These are phyloP conservation scores for Penicillium roqueforti DNA, from an alignment of 495 filamentous ascomycete species.

Conservation along the genomic window DNA sequence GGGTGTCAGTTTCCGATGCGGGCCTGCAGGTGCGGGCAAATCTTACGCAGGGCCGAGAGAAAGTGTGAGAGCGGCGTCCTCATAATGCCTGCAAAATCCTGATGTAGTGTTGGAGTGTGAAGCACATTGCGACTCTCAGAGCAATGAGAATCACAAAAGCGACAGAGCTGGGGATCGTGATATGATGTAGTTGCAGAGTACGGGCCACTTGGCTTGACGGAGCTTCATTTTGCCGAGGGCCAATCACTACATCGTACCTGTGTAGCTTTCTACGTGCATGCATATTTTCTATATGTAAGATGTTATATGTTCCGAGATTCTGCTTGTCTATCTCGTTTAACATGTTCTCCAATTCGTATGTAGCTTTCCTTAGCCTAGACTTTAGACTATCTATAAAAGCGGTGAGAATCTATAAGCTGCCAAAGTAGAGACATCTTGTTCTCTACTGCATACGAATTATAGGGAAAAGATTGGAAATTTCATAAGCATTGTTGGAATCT, in stretches of 20 bases:
- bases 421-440: background rate
- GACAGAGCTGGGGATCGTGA: conserved; percentile 3
- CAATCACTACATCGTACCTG: conserved; percentile 16
- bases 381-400: background rate
- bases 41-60: conserved; percentile 43
- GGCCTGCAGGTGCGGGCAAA: conserved; percentile 1
- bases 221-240: conserved; percentile 40
- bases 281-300: background rate
- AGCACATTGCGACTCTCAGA: conserved; percentile 39
- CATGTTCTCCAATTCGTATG: background rate
- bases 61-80: conserved; percentile 36
- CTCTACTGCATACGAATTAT: background rate
- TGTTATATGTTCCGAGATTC: background rate
- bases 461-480: conserved; percentile 7
- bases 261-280: background rate
- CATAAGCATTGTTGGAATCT: conserved; percentile 27
- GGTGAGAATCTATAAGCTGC: background rate
- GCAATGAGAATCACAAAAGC: conserved; percentile 5
- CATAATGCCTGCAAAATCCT: conserved; percentile 35
- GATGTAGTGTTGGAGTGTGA: conserved; percentile 21
- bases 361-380: background rate
- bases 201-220: conserved; percentile 46
- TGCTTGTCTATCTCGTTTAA: background rate
- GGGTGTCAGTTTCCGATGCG: conserved; percentile 23
- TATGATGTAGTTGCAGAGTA: conserved; percentile 25